These are phyloP conservation scores for Auriscalpium vulgare DNA, from an alignment of 768 basidiomycete species.

Conservation along the genomic window DNA sequence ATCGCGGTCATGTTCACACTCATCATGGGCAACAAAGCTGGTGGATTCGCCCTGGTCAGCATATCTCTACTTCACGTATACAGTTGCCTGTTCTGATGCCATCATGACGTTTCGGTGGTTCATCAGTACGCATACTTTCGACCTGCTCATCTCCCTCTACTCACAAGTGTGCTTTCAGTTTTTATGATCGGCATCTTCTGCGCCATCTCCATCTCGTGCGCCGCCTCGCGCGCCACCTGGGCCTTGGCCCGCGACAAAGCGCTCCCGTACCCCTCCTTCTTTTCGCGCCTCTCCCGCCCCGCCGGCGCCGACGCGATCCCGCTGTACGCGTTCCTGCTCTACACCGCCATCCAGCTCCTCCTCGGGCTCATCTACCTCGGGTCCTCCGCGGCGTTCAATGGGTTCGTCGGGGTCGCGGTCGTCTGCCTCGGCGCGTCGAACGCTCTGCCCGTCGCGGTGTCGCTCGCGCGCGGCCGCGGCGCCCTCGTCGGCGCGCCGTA, in stretches of 20 bases:
- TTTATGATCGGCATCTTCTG: constrained; percentile 54
- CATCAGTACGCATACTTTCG: neutral
- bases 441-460: constrained; percentile 52
- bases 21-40: constrained; percentile 52
- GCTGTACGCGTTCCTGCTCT: constrained; percentile 52
- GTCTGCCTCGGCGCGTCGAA: constrained; percentile 62
- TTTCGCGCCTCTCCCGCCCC: constrained; percentile 35
- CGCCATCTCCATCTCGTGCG: constrained; percentile 57
- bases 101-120: neutral
- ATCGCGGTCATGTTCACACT: constrained; percentile 54
- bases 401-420: constrained; percentile 58
- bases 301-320: constrained; percentile 38
- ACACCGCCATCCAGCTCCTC: constrained; percentile 47
- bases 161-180: constrained; percentile 23
- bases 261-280: constrained; percentile 44
- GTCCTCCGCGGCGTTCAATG: constrained; percentile 56
- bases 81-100: neutral
- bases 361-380: constrained; percentile 59
- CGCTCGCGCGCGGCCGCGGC: constrained; percentile 35
- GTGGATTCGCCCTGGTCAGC: constrained; percentile 54
- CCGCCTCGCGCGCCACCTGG: constrained; percentile 65
- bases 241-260: constrained; percentile 63
- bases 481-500: constrained; percentile 37
- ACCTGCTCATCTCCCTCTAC: neutral
- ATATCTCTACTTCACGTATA: neutral